Percentiles rank a stretch among this genome's conserved stretches.
Evolutionary conservation across 441 rosid genomes (phyloP).

Genomic region (Brassica balearica): DNA sequence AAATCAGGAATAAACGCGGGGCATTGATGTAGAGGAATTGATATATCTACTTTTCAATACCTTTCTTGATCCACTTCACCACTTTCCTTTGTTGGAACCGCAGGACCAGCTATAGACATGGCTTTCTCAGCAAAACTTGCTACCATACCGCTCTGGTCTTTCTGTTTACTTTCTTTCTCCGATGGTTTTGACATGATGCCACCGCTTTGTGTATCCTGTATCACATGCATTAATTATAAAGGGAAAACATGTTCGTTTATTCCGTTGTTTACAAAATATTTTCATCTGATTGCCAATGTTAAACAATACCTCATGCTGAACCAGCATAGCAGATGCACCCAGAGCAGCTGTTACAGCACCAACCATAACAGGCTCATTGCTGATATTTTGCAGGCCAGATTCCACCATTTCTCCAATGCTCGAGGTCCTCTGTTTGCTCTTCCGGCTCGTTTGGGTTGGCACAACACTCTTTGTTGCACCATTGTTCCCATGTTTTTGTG

Average conservation of each 20-base stretch:
- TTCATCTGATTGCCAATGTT: neutral
- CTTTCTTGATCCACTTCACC: slow-evolving; percentile 99
- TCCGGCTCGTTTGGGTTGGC: slow-evolving; percentile 40
- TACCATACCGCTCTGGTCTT: slow-evolving; percentile 58
- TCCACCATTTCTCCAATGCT: slow-evolving; percentile 45
- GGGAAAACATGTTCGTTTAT: neutral
- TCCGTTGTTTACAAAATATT: neutral
- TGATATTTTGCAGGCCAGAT: slow-evolving; percentile 46
- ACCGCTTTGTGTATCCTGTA: slow-evolving; percentile 50
- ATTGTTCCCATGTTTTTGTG: slow-evolving; percentile 42
- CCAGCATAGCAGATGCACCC: slow-evolving; percentile 91
- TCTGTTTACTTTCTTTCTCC: slow-evolving; percentile 51
- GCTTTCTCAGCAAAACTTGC: slow-evolving; percentile 98
- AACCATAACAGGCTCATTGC: slow-evolving; percentile 67
- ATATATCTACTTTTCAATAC: slow-evolving; percentile 47
- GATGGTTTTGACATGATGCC: slow-evolving; percentile 52
- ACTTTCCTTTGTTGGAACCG: slow-evolving; percentile 91
- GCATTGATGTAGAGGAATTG: slow-evolving; percentile 21
- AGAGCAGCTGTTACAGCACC: slow-evolving; percentile 95
- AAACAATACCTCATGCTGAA: slow-evolving; percentile 68
- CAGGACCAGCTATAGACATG: slow-evolving; percentile 95
- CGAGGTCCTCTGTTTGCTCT: slow-evolving; percentile 35
- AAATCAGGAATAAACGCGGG: slow-evolving; percentile 18
- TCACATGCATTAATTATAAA: slow-evolving; percentile 23
- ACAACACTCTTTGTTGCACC: slow-evolving; percentile 38